Conservation (phyloP, 805 yeast species). For the Wickerhamomyces alni region DNA sequence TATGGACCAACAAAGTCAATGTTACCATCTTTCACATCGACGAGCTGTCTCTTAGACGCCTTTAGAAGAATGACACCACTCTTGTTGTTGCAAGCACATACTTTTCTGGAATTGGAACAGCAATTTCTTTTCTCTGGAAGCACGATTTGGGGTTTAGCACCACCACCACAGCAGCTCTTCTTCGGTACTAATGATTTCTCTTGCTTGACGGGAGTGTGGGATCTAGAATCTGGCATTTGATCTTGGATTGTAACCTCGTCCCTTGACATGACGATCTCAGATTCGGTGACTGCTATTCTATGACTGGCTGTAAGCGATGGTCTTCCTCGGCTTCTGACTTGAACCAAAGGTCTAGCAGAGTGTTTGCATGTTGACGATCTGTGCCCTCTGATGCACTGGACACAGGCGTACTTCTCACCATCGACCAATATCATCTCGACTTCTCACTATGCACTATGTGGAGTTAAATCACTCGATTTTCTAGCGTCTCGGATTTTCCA, state of each 20-base stretch:
- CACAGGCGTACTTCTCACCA: conserved; percentile 68
- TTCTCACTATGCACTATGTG: too few species aligned
- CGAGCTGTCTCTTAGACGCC: conserved; percentile 22
- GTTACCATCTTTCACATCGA: conserved; percentile 21
- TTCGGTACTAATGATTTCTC: neutral
- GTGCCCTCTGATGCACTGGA: conserved; percentile 79
- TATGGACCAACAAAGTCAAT: conserved; percentile 23
- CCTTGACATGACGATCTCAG: conserved; percentile 13
- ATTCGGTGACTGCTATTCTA: conserved; percentile 23
- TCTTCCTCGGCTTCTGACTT: conserved; percentile 73
- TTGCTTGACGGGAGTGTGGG: neutral
- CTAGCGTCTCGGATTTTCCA: too few species aligned
- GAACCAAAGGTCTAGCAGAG: conserved; percentile 62
- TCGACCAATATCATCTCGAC: conserved; percentile 58
- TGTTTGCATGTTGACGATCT: conserved; percentile 76
- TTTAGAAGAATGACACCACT: conserved; percentile 19
- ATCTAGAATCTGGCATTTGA: neutral
- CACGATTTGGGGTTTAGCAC: too few species aligned
- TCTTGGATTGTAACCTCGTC: conserved; percentile 11
- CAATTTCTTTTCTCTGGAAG: conserved; percentile 1
- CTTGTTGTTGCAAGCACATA: conserved; percentile 2
- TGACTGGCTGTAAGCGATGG: conserved; percentile 45
- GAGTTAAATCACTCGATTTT: too few species aligned
- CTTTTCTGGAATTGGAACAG: conserved; percentile 2
- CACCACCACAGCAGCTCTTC: neutral